Base-by-base conservation (phyloP, 2,329 filamentous ascomycete species). In the Fusarium vanettenii region DNA sequence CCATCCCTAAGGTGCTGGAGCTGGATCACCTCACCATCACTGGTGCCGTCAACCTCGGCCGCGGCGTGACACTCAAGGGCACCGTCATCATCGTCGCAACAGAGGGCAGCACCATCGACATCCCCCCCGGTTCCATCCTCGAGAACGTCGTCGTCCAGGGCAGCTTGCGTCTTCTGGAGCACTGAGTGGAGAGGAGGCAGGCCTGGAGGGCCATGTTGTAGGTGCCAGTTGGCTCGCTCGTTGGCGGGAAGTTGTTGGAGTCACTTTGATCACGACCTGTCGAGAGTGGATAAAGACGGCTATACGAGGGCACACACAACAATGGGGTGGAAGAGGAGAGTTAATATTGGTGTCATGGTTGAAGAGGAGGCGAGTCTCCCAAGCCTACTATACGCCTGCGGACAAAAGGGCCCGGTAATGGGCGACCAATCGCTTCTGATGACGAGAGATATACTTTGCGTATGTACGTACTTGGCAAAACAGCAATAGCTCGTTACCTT, bases 131-230 rank as follows among this genome's bases (percentile, higher is more conserved):
- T 83, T 98, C 95, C 22, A 94, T 99, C 80, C 90, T 99, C 69
- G 97, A 99, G 90, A 99, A 99, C 86, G 97, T 98, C 16, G 97
- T 99, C 61, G 97, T 99, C 67, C 97, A 99, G 90, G 97, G 97
- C 81, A 98, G 95, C 85, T 90, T 99, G 90, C 90, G 91, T 81
- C 85, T 92, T 78, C 85, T 92, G 76, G 91, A 92, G 86, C 91
- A 92, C 83, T 92, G 90, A 78, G 60, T 35, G 57, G 41, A 55
- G 48, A 65, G 39, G 35, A 67, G 37, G 18, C 37, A 60, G 31
- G 29, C 43, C 68, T 65, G 64, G 63, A 48, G 35, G 25, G 35
- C 60, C 55, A 9, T 52, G 48, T n/a, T 52, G 48, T 52, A 52
- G 25, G 27, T 50, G 60, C 41, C 60, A 16, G 50, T 18, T 37